A percentile compares a stretch with the other conserved stretches of the same genome.
Evolutionary conservation across 805 yeast species (phyloP).

Genomic region (Yarrowia bubula): DNA sequence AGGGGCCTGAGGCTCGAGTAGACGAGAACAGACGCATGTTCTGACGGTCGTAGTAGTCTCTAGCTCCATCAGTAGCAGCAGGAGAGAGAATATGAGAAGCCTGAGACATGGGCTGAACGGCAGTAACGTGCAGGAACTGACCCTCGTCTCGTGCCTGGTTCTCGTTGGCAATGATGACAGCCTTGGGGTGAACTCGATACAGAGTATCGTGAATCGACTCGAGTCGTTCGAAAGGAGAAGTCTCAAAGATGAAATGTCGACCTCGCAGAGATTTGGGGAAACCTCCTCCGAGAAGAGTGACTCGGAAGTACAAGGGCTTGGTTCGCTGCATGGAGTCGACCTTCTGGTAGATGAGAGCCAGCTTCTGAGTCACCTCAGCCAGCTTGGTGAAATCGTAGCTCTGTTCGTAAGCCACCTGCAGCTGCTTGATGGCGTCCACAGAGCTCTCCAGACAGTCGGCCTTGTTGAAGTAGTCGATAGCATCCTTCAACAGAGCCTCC

Average conservation of each 20-base stretch:
- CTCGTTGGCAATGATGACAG: slow-evolving; percentile 60
- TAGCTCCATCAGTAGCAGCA: slow-evolving; percentile 50
- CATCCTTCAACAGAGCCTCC: slow-evolving; percentile 64
- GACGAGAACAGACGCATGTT: slow-evolving; percentile 68
- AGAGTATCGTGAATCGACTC: slow-evolving; percentile 77
- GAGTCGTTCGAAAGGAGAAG: slow-evolving; percentile 82
- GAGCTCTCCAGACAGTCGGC: slow-evolving; percentile 81
- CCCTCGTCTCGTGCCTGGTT: slow-evolving; percentile 66
- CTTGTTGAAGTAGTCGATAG: slow-evolving; percentile 64
- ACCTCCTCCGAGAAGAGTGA: slow-evolving; percentile 78
- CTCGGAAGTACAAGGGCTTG: slow-evolving; percentile 75
- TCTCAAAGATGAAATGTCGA: slow-evolving; percentile 77
- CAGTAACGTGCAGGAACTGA: slow-evolving; percentile 65
- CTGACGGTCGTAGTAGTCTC: slow-evolving; percentile 72
- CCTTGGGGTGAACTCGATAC: slow-evolving; percentile 75
- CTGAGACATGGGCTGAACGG: slow-evolving; percentile 58
- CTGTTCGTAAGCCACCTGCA: slow-evolving; percentile 69
- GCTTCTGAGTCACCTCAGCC: slow-evolving; percentile 64
- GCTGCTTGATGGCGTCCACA: slow-evolving; percentile 70
- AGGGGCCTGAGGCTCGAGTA: slow-evolving; percentile 69
- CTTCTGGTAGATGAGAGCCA: slow-evolving; percentile 65
- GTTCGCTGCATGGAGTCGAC: slow-evolving; percentile 68
- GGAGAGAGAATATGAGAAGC: slow-evolving; percentile 4
- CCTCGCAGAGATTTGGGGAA: slow-evolving; percentile 77
- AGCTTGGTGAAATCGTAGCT: slow-evolving; percentile 76